These are phyloP conservation scores for Punctularia strigosozonata DNA, from an alignment of 768 basidiomycete species.

Conservation along the genomic window DNA sequence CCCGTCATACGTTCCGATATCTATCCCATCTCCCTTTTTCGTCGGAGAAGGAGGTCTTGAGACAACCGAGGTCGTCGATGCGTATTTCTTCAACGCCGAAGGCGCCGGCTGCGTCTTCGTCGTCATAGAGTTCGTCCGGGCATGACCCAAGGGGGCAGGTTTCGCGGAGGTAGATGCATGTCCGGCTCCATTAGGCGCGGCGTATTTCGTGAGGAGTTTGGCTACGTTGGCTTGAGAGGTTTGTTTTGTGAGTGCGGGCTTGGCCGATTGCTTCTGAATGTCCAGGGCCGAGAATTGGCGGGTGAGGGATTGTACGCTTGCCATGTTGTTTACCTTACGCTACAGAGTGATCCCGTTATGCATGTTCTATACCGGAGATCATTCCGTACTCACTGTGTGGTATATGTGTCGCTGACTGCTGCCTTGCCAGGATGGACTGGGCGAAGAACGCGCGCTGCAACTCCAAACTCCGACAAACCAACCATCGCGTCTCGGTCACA, in stretches of 20 bases:
- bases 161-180: slow-evolving; percentile 14
- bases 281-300: slow-evolving; percentile 63
- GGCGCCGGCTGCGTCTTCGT: not conserved
- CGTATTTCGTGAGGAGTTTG: slow-evolving; percentile 66
- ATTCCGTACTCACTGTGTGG: too few species aligned
- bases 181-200: slow-evolving; percentile 45
- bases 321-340: slow-evolving; percentile 21
- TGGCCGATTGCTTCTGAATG: slow-evolving; percentile 28
- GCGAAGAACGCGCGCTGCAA: too few species aligned
- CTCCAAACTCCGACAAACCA: too few species aligned
- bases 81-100: not conserved
- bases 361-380: too few species aligned
- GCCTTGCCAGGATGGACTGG: too few species aligned
- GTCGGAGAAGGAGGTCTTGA: slow-evolving; percentile 10
- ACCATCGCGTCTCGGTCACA: too few species aligned
- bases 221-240: slow-evolving; percentile 49
- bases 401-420: too few species aligned
- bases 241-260: slow-evolving; percentile 34
- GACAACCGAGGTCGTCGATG: not conserved
- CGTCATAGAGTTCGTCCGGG: slow-evolving; percentile 22
- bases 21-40: slow-evolving; percentile 25
- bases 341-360: too few species aligned
- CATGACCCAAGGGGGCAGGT: slow-evolving; percentile 6
- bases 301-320: slow-evolving; percentile 41
- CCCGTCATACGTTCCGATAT: slow-evolving; percentile 92